Evolutionary conservation across 495 filamentous ascomycete species (phyloP).

Genomic region (Hypoxylon intermedium): DNA sequence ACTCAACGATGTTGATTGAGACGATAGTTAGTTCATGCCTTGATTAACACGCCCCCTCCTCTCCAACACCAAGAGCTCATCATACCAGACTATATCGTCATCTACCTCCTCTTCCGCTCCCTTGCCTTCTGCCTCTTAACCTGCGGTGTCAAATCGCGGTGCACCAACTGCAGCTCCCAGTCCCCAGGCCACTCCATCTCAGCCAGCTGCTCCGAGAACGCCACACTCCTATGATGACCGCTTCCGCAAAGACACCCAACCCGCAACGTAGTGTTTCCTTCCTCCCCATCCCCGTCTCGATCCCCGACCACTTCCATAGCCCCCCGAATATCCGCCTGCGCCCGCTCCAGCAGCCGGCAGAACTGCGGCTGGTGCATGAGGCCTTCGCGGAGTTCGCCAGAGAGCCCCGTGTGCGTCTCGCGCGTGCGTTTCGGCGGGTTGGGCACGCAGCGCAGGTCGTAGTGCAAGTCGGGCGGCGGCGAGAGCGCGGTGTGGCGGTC

Average conservation of each 20-base stretch:
- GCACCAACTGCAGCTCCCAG: background rate
- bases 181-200: constrained; percentile 7
- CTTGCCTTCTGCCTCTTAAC: constrained; percentile 3
- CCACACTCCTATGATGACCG: constrained; percentile 13
- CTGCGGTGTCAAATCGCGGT: background rate
- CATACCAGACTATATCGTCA: background rate
- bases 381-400: background rate
- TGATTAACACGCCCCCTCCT: too few species aligned
- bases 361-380: background rate
- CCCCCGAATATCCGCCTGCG: background rate
- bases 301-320: constrained; percentile 1
- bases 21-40: too few species aligned
- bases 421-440: background rate
- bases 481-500: constrained; percentile 1
- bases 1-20: too few species aligned
- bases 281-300: background rate
- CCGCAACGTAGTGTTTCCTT: background rate
- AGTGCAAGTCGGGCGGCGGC: constrained; percentile 1
- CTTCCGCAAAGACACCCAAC: constrained; percentile 10
- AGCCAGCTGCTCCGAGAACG: constrained; percentile 9
- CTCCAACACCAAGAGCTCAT: background rate
- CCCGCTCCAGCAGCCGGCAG: background rate
- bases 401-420: constrained; percentile 4
- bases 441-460: constrained; percentile 3
- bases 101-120: background rate